Base-by-base conservation (phyloP, 108 stramenopile species). In the Skeletonema grethae region DNA sequence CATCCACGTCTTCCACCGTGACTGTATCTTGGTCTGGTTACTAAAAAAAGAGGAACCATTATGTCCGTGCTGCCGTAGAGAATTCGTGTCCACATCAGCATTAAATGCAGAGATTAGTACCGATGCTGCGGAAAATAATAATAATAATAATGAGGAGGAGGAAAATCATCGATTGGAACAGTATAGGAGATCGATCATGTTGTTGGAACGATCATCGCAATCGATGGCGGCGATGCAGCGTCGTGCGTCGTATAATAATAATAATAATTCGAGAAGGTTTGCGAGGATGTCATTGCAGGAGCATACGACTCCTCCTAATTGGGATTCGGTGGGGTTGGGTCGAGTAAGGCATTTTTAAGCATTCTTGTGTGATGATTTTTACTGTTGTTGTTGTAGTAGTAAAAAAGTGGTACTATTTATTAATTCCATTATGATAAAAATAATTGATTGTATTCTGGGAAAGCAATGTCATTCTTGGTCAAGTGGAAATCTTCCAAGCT, bases 41-140 rank as follows among this genome's bases (percentile, higher is more conserved):
- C 62, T 79, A 24, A 77, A 78, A 61, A 79, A 79, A 48, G 67
- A 78, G 9, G 67, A 77, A 30, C 85, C 85, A 11, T 15, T 86
- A 6, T 95, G 94, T 77, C 94, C 94, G 0, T 92, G 90, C 72
- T 95, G 94, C 79, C 83, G 94, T 56, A 73, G 87, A 63, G 84
- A 90, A 58, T 94, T 94, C 72, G 82, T 94, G 18, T 58, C 57
- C 0, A 15, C 12, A 4, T 28, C 57, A 20, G 18, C 18, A 31
- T 31, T 58, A 13, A 58, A 58, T 58, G 18, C 29, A 58, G 57
- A 4, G 10, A 43, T 15, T n/a, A 3, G 13, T 41, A n/a, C 41
- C 3, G 41, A 4, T n/a, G 57, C 29, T 30, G 57, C 12, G 4
- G 57, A 13, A 15, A 3, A 2, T 32, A n/a, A n/a, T n/a, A n/a